These are phyloP conservation scores for Aspergillus avenaceus DNA, from an alignment of 495 filamentous ascomycete species.

Conservation along the genomic window DNA sequence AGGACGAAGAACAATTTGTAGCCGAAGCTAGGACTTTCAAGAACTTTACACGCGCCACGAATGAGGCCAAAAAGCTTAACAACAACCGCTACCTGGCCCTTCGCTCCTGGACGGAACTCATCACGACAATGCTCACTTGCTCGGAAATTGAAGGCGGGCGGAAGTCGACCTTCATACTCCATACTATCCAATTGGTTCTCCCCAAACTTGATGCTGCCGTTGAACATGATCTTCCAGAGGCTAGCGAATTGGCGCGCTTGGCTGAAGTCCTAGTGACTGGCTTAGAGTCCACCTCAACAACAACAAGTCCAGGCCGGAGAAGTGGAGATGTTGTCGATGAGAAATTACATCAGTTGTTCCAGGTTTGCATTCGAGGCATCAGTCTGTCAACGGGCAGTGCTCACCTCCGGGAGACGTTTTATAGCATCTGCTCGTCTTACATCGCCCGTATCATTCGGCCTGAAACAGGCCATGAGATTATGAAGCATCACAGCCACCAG, in stretches of 20 bases:
- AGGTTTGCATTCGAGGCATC: conserved; percentile 71
- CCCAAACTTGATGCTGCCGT: conserved; percentile 77
- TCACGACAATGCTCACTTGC: conserved; percentile 72
- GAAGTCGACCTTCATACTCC: conserved; percentile 72
- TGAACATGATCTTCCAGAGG: conserved; percentile 57
- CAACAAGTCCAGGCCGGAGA: conserved; percentile 40
- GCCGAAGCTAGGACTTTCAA: conserved; percentile 54
- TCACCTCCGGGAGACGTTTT: conserved; percentile 73
- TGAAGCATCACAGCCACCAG: conserved; percentile 61
- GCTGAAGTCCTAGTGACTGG: conserved; percentile 72
- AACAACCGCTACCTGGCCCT: conserved; percentile 61
- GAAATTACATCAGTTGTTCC: conserved; percentile 86
- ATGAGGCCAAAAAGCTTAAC: conserved; percentile 57
- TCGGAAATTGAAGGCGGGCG: conserved; percentile 66
- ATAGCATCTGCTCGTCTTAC: conserved; percentile 84
- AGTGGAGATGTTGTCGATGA: conserved; percentile 76
- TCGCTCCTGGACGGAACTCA: conserved; percentile 74
- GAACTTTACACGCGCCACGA: conserved; percentile 62
- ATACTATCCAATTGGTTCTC: conserved; percentile 77
- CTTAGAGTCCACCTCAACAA: conserved; percentile 54
- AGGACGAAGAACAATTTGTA: conserved; percentile 54
- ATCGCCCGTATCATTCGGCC: conserved; percentile 64
- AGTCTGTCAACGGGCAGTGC: conserved; percentile 64
- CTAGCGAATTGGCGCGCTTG: conserved; percentile 69
- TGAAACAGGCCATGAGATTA: conserved; percentile 26